phyloP scores from a whole-genome alignment of 1,139 yeast genomes.

The Pneumocystis canis region DNA sequence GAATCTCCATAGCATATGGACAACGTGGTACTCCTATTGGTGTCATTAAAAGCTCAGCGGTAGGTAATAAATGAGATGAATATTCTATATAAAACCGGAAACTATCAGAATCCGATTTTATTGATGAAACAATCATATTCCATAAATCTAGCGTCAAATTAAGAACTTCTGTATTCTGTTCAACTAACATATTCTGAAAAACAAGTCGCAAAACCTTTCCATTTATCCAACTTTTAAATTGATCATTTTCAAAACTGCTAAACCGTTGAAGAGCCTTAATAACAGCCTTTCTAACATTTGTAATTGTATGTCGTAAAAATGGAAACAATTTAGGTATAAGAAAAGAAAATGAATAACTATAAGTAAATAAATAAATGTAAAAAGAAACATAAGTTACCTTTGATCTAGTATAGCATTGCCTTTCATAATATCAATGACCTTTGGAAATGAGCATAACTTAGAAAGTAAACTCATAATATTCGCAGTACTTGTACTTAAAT shows the following conservation, averaged over 20 bases:
- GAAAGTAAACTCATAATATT: slow-evolving; percentile 91
- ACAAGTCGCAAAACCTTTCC: slow-evolving; percentile 56
- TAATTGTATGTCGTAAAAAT: slow-evolving; percentile 82
- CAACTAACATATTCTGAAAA: slow-evolving; percentile 77
- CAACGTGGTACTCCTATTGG: slow-evolving; percentile 91
- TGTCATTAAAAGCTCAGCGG: slow-evolving; percentile 63
- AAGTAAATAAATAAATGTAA: slow-evolving; percentile 22
- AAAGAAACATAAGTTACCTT: background rate
- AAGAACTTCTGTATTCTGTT: slow-evolving; percentile 66
- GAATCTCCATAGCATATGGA: slow-evolving; percentile 69
- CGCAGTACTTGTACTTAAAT: slow-evolving; percentile 85
- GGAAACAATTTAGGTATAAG: slow-evolving; percentile 89
- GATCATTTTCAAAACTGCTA: slow-evolving; percentile 47
- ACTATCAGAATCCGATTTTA: background rate
- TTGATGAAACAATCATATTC: slow-evolving; percentile 27
- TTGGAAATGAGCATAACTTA: slow-evolving; percentile 66
- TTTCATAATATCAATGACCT: slow-evolving; percentile 58
- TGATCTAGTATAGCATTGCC: slow-evolving; percentile 36
- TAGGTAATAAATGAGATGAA: slow-evolving; percentile 38
- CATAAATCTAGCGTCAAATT: slow-evolving; percentile 52
- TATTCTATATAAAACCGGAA: slow-evolving; percentile 6
- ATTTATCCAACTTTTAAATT: slow-evolving; percentile 56
- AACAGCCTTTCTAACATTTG: slow-evolving; percentile 82
- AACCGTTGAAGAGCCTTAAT: slow-evolving; percentile 69
- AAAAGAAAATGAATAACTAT: slow-evolving; percentile 41